phyloP scores from a whole-genome alignment of 1,284 basidiomycete species.

The Cystobasidiaceae sp. region DNA sequence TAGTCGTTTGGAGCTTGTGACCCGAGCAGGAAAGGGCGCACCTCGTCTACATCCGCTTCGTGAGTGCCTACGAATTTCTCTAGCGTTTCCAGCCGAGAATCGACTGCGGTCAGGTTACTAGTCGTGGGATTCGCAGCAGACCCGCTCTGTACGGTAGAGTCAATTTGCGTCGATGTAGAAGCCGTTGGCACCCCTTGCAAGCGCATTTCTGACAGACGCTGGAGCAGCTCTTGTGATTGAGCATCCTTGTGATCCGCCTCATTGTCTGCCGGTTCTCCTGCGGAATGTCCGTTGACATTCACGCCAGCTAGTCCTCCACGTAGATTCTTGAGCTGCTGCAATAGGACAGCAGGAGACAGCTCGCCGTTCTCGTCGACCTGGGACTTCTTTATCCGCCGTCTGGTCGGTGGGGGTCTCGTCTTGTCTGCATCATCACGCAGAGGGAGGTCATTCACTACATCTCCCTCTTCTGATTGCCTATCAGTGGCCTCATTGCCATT shows the following conservation, averaged over 20 bases:
- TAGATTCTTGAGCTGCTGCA: conserved; percentile 38
- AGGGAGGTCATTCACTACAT: conserved; percentile 40
- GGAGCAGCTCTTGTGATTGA: background rate
- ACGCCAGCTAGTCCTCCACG: conserved; percentile 31
- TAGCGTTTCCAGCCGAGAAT: conserved; percentile 69
- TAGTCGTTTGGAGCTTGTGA: background rate
- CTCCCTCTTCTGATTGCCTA: conserved; percentile 35
- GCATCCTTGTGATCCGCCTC: no score
- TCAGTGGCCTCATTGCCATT: conserved; percentile 15
- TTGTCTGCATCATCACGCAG: conserved; percentile 35
- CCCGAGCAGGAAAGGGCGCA: conserved; percentile 41
- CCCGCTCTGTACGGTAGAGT: no score
- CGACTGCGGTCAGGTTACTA: conserved; percentile 50
- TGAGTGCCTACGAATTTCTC: no score
- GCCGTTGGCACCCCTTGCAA: no score
- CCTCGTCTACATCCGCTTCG: no score
- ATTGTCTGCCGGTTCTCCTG: conserved; percentile 24
- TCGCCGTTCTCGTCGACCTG: conserved; percentile 23
- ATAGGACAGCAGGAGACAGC: conserved; percentile 36
- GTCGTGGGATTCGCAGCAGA: no score
- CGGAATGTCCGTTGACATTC: background rate
- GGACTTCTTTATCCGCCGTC: conserved; percentile 25
- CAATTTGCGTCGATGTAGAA: no score
- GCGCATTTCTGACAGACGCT: no score
- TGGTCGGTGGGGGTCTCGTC: conserved; percentile 23